A percentile compares a stretch with the other conserved stretches of the same genome.
phyloP scores from a whole-genome alignment of 306 rosid genomes.

The Trifolium pratense region DNA sequence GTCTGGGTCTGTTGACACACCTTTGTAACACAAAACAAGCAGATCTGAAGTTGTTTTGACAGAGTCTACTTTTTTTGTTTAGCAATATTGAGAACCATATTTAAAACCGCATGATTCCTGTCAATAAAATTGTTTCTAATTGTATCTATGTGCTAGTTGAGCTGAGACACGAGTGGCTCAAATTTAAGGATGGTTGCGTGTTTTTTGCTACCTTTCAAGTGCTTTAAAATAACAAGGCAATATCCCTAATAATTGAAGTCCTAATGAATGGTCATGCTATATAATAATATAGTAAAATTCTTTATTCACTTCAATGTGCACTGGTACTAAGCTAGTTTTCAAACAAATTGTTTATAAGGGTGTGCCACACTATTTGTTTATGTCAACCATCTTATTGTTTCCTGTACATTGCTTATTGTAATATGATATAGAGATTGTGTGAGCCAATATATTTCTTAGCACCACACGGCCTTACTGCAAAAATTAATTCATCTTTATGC shows the following conservation, averaged over 20 bases:
- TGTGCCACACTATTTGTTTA: constrained; percentile 1
- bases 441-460: background rate
- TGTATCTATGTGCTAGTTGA: background rate
- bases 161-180: background rate
- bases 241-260: constrained; percentile 3
- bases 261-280: constrained; percentile 2
- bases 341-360: constrained; percentile 3
- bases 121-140: background rate
- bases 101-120: background rate
- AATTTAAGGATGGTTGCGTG: background rate
- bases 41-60: background rate
- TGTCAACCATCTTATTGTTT: background rate
- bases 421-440: background rate
- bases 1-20: background rate
- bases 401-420: too few relatives aligned
- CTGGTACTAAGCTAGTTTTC: background rate
- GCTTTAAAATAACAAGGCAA: background rate
- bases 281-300: background rate
- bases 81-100: background rate
- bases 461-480: constrained; percentile 1
- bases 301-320: background rate
- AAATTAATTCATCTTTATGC: background rate
- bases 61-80: background rate
- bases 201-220: background rate
- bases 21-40: background rate